Percentiles rank a stretch among this genome's conserved stretches.
phyloP scores from a whole-genome alignment of 2,329 filamentous ascomycete species.

The Trichoderma sp. region DNA sequence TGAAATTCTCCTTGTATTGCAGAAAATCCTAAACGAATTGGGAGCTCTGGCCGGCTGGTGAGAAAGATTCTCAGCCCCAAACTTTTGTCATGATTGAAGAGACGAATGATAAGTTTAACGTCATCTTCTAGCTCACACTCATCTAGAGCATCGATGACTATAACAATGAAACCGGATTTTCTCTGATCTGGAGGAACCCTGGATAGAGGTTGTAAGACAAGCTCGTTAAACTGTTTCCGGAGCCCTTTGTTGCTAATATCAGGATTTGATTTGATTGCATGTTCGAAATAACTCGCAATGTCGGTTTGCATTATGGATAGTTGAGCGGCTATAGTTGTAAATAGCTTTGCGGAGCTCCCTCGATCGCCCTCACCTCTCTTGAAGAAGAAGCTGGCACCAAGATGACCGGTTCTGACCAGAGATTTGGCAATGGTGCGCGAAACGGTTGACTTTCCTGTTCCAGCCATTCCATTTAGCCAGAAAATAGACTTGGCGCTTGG shows the following conservation, averaged over 20 bases:
- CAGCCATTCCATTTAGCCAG: constrained; percentile 9
- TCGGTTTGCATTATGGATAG: background rate
- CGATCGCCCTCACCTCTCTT: constrained; percentile 1
- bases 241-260: background rate
- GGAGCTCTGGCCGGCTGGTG: constrained; percentile 45
- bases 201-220: background rate
- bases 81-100: background rate
- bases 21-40: constrained; percentile 39
- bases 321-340: background rate
- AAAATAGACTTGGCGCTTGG: background rate
- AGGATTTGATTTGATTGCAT: background rate
- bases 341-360: background rate
- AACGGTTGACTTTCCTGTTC: background rate
- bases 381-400: background rate
- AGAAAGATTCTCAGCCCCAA: constrained; percentile 38
- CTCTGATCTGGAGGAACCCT: background rate
- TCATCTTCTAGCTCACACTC: background rate
- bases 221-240: background rate
- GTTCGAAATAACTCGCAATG: background rate
- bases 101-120: background rate
- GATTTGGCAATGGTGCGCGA: background rate
- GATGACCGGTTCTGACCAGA: background rate
- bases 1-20: constrained; percentile 25
- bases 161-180: background rate
- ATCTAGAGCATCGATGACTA: background rate